Base-by-base conservation (phyloP, 768 basidiomycete species). In the Rhizopogon vinicolor region DNA sequence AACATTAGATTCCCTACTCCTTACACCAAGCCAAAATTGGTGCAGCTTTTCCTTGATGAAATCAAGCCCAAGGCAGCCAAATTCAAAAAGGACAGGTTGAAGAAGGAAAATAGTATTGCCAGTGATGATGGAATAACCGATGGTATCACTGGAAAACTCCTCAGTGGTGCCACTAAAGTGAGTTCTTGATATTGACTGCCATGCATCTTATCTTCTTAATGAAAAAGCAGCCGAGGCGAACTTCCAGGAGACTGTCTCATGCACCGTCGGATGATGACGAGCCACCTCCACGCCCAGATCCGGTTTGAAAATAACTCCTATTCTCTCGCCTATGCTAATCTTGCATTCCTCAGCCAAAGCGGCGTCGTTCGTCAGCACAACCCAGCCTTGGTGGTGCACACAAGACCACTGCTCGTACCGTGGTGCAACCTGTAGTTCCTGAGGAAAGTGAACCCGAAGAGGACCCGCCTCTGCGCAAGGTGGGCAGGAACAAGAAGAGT, bases 81-180 rank as follows among this genome's bases (percentile, higher is more conserved):
- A 60, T 72, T 87, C 54, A 84, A 80, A 68, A 84, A 78, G 56
- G 85, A 91, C 58, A 76, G 83, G 44, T 55, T 85, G 40, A 83
- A 82, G 72, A 81, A 77, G 59, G 80, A 83, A 67, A 85, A 83
- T 51, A 91, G 87, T 59, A 68, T 78, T 50, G 84, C 92, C 5
- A 92, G 89, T 63, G 87, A 89, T 57, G 85, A 90, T 54, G 91
- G 91, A 5, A 93, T 93, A 51, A 83, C 75, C 40, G 89, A 93
- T 67, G 91, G 91, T 19, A 58, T 84, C n/a, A 92, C 91, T 7
- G 91, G 91, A n/a, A 70, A 78, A 65, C 85, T 80, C 37, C 68
- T 93, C 56, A 75, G 70, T 62, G 76, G 72, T 44, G 73, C 69
- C 48, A 63, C 67, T 46, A 79, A 78, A 74, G 85, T 83, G 52